Evolutionary conservation across 345 rosid genomes (phyloP).

Genomic region (Salix viminalis): DNA sequence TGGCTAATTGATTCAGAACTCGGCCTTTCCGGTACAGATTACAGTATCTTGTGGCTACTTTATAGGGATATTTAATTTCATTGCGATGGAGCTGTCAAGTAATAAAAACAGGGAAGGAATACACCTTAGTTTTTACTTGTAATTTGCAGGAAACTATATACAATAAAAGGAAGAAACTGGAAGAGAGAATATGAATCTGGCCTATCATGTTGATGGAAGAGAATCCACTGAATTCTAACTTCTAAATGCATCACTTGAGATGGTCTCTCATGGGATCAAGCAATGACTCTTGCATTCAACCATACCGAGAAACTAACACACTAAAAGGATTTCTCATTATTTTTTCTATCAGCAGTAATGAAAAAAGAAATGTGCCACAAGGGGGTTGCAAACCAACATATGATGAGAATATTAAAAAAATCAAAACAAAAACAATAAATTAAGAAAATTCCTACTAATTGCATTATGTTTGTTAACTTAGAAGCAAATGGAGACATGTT

Average conservation of each 20-base stretch:
- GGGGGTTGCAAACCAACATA: not conserved
- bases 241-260: not conserved
- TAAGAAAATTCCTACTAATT: not conserved
- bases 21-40: not conserved
- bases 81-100: not conserved
- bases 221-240: not conserved
- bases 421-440: not conserved
- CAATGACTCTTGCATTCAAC: not conserved
- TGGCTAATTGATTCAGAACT: not conserved
- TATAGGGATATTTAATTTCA: not conserved
- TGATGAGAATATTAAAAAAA: not conserved
- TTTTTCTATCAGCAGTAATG: not conserved
- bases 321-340: not conserved
- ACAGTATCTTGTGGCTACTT: not conserved
- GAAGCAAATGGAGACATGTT: not conserved
- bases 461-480: not conserved
- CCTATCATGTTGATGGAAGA: not conserved
- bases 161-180: not conserved
- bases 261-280: not conserved
- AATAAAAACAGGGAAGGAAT: not conserved
- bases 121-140: not conserved
- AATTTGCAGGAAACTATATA: not conserved
- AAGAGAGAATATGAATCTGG: not conserved
- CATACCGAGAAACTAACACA: not conserved
- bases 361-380: not conserved